phyloP scores from a whole-genome alignment of 2,329 filamentous ascomycete species.

The Fusarium torreyae region DNA sequence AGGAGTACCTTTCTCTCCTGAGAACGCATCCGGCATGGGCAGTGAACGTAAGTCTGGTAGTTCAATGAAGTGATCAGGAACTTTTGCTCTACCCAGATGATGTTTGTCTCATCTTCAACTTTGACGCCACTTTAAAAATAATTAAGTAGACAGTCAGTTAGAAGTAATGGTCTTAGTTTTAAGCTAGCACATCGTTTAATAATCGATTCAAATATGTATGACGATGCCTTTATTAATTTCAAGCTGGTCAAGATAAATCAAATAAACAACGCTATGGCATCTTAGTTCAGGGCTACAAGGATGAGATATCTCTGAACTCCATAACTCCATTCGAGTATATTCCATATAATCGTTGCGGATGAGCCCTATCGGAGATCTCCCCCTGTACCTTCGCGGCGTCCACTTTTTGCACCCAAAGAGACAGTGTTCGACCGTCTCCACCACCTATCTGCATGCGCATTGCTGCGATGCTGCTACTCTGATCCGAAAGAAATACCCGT shows the following conservation, averaged over 20 bases:
- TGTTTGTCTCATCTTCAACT: not conserved
- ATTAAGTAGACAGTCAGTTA: not conserved
- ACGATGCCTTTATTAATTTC: not conserved
- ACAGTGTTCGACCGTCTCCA: too few relatives aligned
- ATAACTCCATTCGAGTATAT: conserved; percentile 3
- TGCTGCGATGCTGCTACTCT: too few relatives aligned
- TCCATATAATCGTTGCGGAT: not conserved
- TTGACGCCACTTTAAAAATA: not conserved
- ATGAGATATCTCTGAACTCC: too few relatives aligned
- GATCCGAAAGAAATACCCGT: too few relatives aligned
- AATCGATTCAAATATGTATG: not conserved
- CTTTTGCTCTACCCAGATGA: not conserved
- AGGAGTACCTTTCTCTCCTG: not conserved
- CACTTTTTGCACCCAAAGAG: too few relatives aligned
- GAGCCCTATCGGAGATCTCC: too few relatives aligned
- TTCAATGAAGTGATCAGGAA: not conserved
- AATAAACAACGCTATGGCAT: too few relatives aligned
- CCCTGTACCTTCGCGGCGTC: not conserved
- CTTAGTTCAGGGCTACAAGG: too few relatives aligned
- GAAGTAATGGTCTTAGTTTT: not conserved
- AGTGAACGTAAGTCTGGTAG: not conserved
- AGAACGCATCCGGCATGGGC: too few relatives aligned
- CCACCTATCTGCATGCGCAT: too few relatives aligned
- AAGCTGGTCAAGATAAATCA: not conserved
- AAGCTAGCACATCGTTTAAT: not conserved